Evolutionary conservation across 331 rosid species (phyloP).

Genomic region (Quercus tomentella): DNA sequence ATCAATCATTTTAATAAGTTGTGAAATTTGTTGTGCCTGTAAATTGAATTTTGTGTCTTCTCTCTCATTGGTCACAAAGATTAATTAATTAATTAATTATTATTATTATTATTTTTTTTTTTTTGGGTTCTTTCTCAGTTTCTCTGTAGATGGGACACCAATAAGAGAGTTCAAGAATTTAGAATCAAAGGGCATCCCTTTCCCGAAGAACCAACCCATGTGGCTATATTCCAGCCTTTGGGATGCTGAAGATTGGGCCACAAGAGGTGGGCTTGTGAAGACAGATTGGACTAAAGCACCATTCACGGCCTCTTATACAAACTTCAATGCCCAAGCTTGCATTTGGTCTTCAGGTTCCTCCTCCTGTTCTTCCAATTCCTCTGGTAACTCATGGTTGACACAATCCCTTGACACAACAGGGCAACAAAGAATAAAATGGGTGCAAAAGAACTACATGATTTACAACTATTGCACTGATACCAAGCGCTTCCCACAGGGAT

Average conservation of each 20-base stretch:
- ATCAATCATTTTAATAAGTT: no score
- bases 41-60: neutral
- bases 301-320: constrained; percentile 51
- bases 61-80: neutral
- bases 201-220: constrained; percentile 53
- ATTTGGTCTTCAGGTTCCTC: constrained; percentile 49
- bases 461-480: constrained; percentile 44
- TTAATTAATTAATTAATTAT: no score
- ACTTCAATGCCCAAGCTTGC: constrained; percentile 53
- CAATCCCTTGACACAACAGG: constrained; percentile 38
- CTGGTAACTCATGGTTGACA: constrained; percentile 31
- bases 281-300: constrained; percentile 65
- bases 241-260: constrained; percentile 60
- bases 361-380: constrained; percentile 27
- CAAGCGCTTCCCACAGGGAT: constrained; percentile 40
- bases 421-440: constrained; percentile 36
- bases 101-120: no score
- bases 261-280: constrained; percentile 60
- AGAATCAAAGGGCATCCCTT: constrained; percentile 45
- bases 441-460: constrained; percentile 45
- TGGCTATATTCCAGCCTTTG: constrained; percentile 48
- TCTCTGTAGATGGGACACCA: constrained; percentile 56
- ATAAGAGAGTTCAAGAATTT: constrained; percentile 58
- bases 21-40: no score
- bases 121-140: constrained; percentile 15